Percentiles rank a stretch among this genome's conserved stretches.
Evolutionary conservation across 371 early-diverging fungal genomes (phyloP).

Genomic region (Mortierella sp.): DNA sequence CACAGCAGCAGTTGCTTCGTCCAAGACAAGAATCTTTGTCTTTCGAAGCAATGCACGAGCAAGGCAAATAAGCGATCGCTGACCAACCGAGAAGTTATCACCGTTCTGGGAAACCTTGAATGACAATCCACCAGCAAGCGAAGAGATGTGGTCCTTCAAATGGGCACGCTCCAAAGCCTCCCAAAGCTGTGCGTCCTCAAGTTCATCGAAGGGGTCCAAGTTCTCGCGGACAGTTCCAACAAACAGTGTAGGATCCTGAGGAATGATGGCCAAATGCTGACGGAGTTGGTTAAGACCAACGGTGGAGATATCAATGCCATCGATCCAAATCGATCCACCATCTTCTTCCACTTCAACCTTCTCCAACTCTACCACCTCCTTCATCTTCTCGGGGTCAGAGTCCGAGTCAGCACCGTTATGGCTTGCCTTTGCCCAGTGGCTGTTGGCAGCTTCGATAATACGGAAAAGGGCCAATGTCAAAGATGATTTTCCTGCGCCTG

Average conservation of each 20-base stretch:
- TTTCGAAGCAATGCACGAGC: conserved; percentile 71
- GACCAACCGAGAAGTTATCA: conserved; percentile 73
- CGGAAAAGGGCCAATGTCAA: conserved; percentile 81
- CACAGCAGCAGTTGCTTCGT: conserved; percentile 78
- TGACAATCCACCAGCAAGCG: conserved; percentile 60
- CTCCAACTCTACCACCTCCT: conserved; percentile 26
- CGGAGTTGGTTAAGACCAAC: conserved; percentile 51
- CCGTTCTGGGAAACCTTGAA: conserved; percentile 61
- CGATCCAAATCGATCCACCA: conserved; percentile 57
- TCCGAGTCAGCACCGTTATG: conserved; percentile 73
- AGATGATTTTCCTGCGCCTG: conserved; percentile 81
- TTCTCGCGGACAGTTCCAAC: conserved; percentile 60
- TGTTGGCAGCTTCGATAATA: conserved; percentile 73
- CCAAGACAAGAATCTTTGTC: conserved; percentile 74
- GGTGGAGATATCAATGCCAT: conserved; percentile 81
- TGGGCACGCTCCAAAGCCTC: conserved; percentile 67
- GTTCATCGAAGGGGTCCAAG: conserved; percentile 79
- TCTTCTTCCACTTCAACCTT: conserved; percentile 41
- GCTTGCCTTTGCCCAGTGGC: conserved; percentile 47
- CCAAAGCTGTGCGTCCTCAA: conserved; percentile 72
- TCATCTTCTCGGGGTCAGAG: conserved; percentile 63
- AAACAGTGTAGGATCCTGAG: conserved; percentile 80
- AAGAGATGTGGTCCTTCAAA: conserved; percentile 62
- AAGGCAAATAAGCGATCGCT: conserved; percentile 77
- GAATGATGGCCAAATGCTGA: conserved; percentile 78